Base-by-base conservation (phyloP, 495 filamentous ascomycete species). In the Cairneyella variabilis region DNA sequence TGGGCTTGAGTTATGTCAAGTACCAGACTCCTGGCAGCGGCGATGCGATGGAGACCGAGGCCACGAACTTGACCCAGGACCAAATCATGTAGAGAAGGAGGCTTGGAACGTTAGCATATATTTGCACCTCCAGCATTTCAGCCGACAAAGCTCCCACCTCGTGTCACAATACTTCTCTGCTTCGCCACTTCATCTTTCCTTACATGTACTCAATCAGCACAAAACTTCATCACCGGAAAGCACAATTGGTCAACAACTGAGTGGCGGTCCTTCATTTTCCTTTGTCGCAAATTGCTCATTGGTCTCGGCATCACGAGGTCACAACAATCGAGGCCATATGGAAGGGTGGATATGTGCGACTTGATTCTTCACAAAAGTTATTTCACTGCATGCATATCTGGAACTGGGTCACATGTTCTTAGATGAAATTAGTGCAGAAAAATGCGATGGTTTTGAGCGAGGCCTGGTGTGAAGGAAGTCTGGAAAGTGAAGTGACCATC, bases 1-100 rank as follows among this genome's bases (percentile, higher is more conserved):
- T 98, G 47, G 90, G 91, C 25, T 79, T 98, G 53, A 88, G 81
- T 60, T 97, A 86, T 68, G 91, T 96, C 71, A 91, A 91, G 66
- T 97, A 97, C 69, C 70, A 84, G 63, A 90, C 81, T 58, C 75
- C 77, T 0, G 78, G 71, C 20, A 23, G 50, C 39, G 82, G 79
- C 16, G 89, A 91, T 61, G 77, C 74, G 57, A 95, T 93, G 88
- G 90, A 96, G 59, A 88, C 81, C 26, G 85, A 93, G 59, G 73
- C 80, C n/a, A 83, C 88, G 17, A 82, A 75, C 46, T 68, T 96
- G 60, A 95, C 90, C 2, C 93, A 98, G 68, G 93, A 97, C 63
- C 92, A 98, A 76, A 97, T 98, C 70, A 96, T 96, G 92, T 98
- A 80, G 71, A 26, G 37, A 43, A 21, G 38, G n/a, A n/a, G n/a